Base-by-base conservation (phyloP, 2,329 filamentous ascomycete genomes). In the Lasiodiplodia gonubiensis region DNA sequence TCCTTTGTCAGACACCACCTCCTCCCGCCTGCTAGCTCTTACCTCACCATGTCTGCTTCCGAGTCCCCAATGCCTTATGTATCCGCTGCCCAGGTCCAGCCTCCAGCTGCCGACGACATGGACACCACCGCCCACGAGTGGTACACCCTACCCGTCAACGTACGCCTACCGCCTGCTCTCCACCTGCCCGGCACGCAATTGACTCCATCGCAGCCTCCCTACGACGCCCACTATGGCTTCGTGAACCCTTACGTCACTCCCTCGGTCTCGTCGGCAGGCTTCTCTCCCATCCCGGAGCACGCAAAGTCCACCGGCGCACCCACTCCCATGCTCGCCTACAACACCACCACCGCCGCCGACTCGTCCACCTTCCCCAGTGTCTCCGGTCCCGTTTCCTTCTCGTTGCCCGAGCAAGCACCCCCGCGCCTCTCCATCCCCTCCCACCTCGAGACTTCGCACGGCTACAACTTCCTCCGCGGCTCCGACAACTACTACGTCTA, bases 231-330 rank as follows among this genome's bases (percentile, higher is more conserved):
- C 57, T 78, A 69, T 64, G 60, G 52, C 35, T 75, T 77, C 68
- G 72, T 72, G 49, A 74, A 76, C 54, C 66, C 74, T 35, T 79
- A 76, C 65, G 69, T 76, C 53, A 72, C 76, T 59, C 73, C 75
- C 37, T 70, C 75, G 2, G 72, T 76, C 11, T 74, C 76, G 3
- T 68, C 74, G 48, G 65, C 70, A 10, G 51, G 64, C 69, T 70
- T 74, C 70, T 71, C 72, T 8, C 69, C 74, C 42, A 68, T 71
- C 0, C 67, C 70, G 11, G 70, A 73, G 51, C 74, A 74, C 57
- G 67, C 72, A 23, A 75, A 75, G 57, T 61, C 73, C 27, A 67
- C 67, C 46, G 73, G 74, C 21, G 60, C 71, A n/a, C 42, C 42
- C 4, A 63, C 59, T 11, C 54, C 75, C 37, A 64, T 73, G 37